Base-by-base conservation (phyloP, 129 eudicot genomes). In the Pseudognaphalium luteoalbum region DNA sequence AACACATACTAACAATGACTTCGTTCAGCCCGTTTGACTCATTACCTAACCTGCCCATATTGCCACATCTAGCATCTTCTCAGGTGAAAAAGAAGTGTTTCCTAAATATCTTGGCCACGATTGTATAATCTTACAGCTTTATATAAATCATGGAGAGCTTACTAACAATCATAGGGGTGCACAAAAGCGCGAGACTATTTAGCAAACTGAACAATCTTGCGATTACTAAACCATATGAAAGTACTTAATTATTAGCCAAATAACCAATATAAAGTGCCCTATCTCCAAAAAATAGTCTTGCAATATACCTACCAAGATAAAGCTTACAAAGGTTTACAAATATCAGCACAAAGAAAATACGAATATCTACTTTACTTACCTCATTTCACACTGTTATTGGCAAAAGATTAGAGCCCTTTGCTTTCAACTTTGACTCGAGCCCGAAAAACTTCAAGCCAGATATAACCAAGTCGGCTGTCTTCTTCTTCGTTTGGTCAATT, bases 401-500 rank as follows among this genome's bases (percentile, higher is more conserved):
- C 82, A 88, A 77, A 42, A 90, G 83, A 41, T 81, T 80, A 76
- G 80, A 87, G 41, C 98, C 97, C 63, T 88, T 93, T 25, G 93
- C 86, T 77, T 86, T 88, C 78, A 90, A 77, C 84, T 84, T 93
- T 32, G 83, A 74, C 80, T 93, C 98, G 22, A 93, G 86, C 29
- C 98, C 87, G 62, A 93, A 93, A 82, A 90, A 93, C 81, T 88
- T 90, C 76, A 90, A 72, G 42, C 98, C 97, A 63, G 91, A 81
- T 68, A 91, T 59, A 83, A 93, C 91, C 85, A 93, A 81, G 72
- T 88, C 93, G 10, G 97, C 97, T 3, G 98, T 84, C 76, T 86
- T 93, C 88, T 85, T 88, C 81, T 93, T 88, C 92, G 81, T 87
- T 47, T 93, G 96, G 74, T 90, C 97, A 76, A 90, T 51, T 74